Evolutionary conservation across 768 basidiomycete species (phyloP).

Genomic region (Phanerodontia chrysosporium): DNA sequence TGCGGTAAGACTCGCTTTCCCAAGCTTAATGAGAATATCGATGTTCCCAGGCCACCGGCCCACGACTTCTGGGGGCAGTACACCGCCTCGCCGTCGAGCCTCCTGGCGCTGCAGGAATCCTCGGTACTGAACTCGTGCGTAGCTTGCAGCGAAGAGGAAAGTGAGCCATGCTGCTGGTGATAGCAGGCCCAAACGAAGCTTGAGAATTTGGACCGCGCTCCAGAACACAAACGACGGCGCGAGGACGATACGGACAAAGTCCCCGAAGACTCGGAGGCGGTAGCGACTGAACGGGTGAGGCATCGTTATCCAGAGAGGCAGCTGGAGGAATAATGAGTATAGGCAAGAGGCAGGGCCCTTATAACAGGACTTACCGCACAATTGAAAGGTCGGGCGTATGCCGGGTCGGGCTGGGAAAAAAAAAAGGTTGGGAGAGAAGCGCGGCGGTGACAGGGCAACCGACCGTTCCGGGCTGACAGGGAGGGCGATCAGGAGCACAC

Average conservation of each 20-base stretch:
- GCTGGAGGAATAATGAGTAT: slow-evolving; percentile 1
- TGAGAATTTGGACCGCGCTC: neutral
- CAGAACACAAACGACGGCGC: slow-evolving; percentile 37
- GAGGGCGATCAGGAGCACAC: neutral
- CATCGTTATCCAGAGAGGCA: neutral
- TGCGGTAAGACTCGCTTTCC: slow-evolving; percentile 49
- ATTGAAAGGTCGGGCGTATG: neutral
- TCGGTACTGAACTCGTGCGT: slow-evolving; percentile 30
- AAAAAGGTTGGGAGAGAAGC: neutral
- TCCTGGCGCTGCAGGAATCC: slow-evolving; percentile 32
- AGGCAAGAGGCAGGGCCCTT: neutral
- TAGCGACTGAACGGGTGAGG: slow-evolving; percentile 29
- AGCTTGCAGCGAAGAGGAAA: slow-evolving; percentile 40
- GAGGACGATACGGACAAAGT: slow-evolving; percentile 38
- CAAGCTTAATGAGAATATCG: slow-evolving; percentile 58
- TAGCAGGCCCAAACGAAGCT: slow-evolving; percentile 28
- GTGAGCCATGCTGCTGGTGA: slow-evolving; percentile 34
- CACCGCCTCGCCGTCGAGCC: slow-evolving; percentile 46
- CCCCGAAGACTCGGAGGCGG: slow-evolving; percentile 45
- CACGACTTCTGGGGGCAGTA: slow-evolving; percentile 47
- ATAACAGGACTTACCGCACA: neutral
- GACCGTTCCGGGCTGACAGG: no score
- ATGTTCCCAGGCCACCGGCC: slow-evolving; percentile 80
- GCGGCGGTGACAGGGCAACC: neutral
- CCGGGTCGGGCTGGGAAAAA: neutral